phyloP scores from a whole-genome alignment of 106 monocot genomes.

The Dactylorhiza incarnata region DNA sequence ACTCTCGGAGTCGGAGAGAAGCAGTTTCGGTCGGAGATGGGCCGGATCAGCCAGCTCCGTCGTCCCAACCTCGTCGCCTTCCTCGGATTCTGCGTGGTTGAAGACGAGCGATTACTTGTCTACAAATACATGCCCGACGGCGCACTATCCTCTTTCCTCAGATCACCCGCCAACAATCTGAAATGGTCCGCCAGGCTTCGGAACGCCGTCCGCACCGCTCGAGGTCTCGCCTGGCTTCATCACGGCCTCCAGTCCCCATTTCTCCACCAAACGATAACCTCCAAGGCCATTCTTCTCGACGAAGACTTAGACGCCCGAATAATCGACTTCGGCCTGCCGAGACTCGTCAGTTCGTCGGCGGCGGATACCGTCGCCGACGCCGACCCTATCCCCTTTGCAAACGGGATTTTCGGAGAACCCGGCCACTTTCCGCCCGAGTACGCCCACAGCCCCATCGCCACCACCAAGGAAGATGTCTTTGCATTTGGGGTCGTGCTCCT shows the following conservation, averaged over 20 bases:
- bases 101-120: constrained; percentile 39
- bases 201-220: constrained; percentile 12
- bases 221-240: constrained; percentile 29
- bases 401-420: constrained; percentile 32
- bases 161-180: background rate
- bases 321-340: constrained; percentile 30
- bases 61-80: constrained; percentile 68
- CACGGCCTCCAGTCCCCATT: constrained; percentile 32
- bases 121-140: constrained; percentile 47
- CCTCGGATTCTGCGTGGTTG: constrained; percentile 39
- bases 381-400: constrained; percentile 15
- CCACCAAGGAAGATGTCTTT: constrained; percentile 47
- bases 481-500: constrained; percentile 47
- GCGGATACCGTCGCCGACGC: background rate
- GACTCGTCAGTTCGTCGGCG: background rate
- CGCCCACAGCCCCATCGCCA: constrained; percentile 24
- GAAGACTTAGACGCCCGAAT: constrained; percentile 46
- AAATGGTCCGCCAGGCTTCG: constrained; percentile 33
- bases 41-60: constrained; percentile 38
- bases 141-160: constrained; percentile 11
- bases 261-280: constrained; percentile 27
- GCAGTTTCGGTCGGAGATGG: constrained; percentile 41
- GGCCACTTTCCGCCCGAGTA: constrained; percentile 40
- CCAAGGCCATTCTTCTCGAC: constrained; percentile 34
- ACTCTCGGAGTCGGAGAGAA: constrained; percentile 32